Base-by-base conservation (phyloP, 2,329 filamentous ascomycete genomes). In the Neophaeococcomyces mojaviensis region DNA sequence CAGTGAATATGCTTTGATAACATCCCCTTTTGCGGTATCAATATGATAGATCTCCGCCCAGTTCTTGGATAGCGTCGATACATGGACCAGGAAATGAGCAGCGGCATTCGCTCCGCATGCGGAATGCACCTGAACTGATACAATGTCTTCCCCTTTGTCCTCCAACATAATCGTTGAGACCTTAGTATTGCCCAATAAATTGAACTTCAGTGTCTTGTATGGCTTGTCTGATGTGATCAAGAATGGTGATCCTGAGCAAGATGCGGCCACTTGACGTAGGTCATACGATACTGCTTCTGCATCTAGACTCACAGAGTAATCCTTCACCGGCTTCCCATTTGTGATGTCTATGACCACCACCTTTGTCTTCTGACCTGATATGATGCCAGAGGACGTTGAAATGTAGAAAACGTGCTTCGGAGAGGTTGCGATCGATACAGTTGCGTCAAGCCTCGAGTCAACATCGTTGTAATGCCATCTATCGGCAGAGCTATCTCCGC, bases 1-100 rank as follows among this genome's bases (percentile, higher is more conserved):
- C 10, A 97, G 72, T 22, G 83, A 79, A 62, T 95, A 95, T 1
- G 84, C 84, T 62, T 86, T 88, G n/a, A 73, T 76, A 22, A 90
- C 75, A 15, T 74, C 76, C 44, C 74, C 77, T 49, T 73, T 82
- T 66, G 82, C 82, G 42, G 86, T 65, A 55, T 94, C 78, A 49
- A 94, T 76, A 58, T 94, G 87, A 60, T 84, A 96, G 24, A 97
- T 83, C 51, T 94, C 84, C 2, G 84, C 90, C 71, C 85, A 87
- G 60, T 89, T 86, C 15, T 80, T 80, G 2, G 70, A 70, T 30
- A 72, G 72, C 0, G 86, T 86, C 56, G 82, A 75, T 56, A 80
- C 88, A 56, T 95, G 86, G 4, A 95, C 84, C 26, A 96, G 70
- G 68, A 96, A 94, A 68, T 94, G 88, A 31, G 87, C 74, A 37